A percentile compares a stretch with the other conserved stretches of the same genome.
Conservation (phyloP, 306 rosid genomes). For the Cucurbita maxima region DNA sequence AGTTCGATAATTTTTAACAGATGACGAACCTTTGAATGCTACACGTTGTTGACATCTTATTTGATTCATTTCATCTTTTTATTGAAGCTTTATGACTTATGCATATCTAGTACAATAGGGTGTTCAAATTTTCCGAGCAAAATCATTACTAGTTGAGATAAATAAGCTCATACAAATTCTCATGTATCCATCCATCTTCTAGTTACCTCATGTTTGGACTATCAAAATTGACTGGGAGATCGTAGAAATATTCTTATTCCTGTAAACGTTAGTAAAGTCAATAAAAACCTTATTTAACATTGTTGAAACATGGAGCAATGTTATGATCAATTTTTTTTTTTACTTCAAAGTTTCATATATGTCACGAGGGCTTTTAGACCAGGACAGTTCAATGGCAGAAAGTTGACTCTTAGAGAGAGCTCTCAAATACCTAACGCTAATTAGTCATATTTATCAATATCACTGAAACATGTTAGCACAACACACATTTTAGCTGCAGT, state of each 20-base stretch:
- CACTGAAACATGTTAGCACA: background rate
- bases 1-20: background rate
- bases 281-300: background rate
- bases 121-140: background rate
- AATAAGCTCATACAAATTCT: background rate
- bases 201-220: background rate
- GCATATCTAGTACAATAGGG: background rate
- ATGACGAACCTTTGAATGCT: background rate
- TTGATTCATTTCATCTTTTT: background rate
- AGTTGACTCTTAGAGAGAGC: background rate
- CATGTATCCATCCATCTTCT: background rate
- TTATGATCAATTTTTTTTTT: background rate
- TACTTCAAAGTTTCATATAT: background rate
- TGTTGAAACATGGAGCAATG: background rate
- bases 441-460: background rate
- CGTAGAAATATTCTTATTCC: background rate
- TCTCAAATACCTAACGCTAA: background rate
- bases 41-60: background rate
- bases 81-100: background rate
- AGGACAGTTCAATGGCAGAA: background rate
- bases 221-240: background rate
- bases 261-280: background rate
- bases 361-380: background rate
- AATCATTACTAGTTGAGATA: background rate
- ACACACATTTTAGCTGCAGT: background rate